A percentile compares a stretch with the other conserved stretches of the same genome.
phyloP scores from a whole-genome alignment of 2,329 filamentous ascomycete species.

The Aspergillus novofumigatus region DNA sequence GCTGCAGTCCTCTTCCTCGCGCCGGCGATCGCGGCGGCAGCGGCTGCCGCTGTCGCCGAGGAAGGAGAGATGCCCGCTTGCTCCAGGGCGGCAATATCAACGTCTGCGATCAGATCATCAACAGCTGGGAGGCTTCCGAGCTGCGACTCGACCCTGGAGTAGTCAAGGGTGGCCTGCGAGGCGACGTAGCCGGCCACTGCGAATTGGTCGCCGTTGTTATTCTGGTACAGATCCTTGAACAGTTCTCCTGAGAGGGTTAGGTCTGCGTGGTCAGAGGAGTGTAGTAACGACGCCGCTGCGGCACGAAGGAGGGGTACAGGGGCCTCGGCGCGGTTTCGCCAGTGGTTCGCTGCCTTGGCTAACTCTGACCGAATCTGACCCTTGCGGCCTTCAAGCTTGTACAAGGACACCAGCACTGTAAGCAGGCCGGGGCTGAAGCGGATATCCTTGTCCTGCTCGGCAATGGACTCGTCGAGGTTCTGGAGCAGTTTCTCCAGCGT shows the following conservation, averaged over 20 bases:
- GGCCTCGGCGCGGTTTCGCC: slow-evolving; percentile 61
- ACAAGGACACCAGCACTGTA: slow-evolving; percentile 73
- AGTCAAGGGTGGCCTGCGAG: slow-evolving; percentile 59
- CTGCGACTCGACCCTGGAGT: slow-evolving; percentile 33
- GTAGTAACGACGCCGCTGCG: slow-evolving; percentile 76
- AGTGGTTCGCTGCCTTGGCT: slow-evolving; percentile 74
- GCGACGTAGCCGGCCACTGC: slow-evolving; percentile 83
- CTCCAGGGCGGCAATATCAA: slow-evolving; percentile 45
- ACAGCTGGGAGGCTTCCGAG: slow-evolving; percentile 37
- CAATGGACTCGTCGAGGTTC: slow-evolving; percentile 60
- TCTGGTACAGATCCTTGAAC: slow-evolving; percentile 66
- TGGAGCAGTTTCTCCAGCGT: slow-evolving; percentile 72
- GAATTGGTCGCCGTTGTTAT: slow-evolving; percentile 61
- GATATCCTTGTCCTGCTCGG: slow-evolving; percentile 59
- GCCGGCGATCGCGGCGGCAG: slow-evolving; percentile 30
- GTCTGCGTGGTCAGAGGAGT: slow-evolving; percentile 67
- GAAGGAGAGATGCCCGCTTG: slow-evolving; percentile 40
- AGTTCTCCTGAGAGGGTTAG: slow-evolving; percentile 68
- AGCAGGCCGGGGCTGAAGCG: slow-evolving; percentile 83
- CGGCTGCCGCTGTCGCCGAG: slow-evolving; percentile 25
- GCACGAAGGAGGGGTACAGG: slow-evolving; percentile 69
- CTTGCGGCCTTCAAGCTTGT: slow-evolving; percentile 70
- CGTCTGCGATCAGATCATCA: slow-evolving; percentile 38
- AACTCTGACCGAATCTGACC: slow-evolving; percentile 68
- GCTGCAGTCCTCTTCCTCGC: slow-evolving; percentile 39